Evolutionary conservation across 345 rosid species (phyloP).

Genomic region (Gossypium raimondii): DNA sequence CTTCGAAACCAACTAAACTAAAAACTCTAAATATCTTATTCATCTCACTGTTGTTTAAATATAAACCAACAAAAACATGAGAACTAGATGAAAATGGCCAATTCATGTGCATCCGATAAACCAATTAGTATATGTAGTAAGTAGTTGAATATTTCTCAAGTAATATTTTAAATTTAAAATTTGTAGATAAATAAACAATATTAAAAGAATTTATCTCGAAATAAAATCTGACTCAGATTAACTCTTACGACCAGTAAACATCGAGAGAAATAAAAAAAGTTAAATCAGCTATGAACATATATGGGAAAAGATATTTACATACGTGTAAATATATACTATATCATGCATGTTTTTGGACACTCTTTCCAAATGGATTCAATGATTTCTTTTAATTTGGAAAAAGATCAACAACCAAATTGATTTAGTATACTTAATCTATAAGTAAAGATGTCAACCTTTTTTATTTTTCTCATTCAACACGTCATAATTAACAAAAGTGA

Average conservation of each 20-base stretch:
- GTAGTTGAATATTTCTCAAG: no score
- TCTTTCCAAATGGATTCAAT: not conserved
- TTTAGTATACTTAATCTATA: constrained; percentile 6
- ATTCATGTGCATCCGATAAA: no score
- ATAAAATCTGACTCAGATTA: no score
- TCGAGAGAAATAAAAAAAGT: no score
- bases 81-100: not conserved
- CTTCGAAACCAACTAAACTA: not conserved
- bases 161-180: no score
- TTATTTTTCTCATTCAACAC: not conserved
- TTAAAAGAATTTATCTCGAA: no score
- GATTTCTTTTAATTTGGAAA: not conserved
- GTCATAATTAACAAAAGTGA: constrained; percentile 4
- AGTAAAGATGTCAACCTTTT: not conserved
- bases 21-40: not conserved
- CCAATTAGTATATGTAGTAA: not conserved
- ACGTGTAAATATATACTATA: no score
- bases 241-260: no score
- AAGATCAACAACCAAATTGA: not conserved
- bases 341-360: not conserved
- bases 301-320: no score
- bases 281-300: no score
- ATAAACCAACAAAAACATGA: not conserved
- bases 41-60: no score
- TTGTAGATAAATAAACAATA: no score